phyloP scores from a whole-genome alignment of 768 basidiomycete genomes.

The Pholiota molesta region DNA sequence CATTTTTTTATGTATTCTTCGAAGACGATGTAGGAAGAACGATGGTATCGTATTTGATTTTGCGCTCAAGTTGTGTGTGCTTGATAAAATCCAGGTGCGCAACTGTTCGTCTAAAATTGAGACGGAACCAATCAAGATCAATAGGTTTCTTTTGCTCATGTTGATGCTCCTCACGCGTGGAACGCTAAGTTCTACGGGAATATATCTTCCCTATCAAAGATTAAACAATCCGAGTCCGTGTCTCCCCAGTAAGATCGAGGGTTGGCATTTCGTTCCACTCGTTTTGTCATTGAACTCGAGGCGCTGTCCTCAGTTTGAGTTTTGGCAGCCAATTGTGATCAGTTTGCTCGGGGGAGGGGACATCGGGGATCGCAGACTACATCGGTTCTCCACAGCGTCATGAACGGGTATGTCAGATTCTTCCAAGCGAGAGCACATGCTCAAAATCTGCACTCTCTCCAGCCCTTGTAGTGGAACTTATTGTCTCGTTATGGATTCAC shows the following conservation, averaged over 20 bases:
- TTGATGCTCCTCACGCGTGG: conserved; percentile 16
- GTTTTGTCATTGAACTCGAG: conserved; percentile 17
- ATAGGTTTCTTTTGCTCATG: neutral
- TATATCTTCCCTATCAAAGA: conserved; percentile 13
- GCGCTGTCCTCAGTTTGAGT: conserved; percentile 18
- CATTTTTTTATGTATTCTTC: neutral
- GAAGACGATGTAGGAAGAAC: neutral
- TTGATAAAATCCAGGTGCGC: neutral
- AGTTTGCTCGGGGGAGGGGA: neutral
- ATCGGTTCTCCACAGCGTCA: neutral
- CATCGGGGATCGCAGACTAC: neutral
- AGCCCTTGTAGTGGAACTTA: neutral
- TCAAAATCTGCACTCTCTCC: neutral
- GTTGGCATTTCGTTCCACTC: conserved; percentile 3
- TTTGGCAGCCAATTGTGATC: conserved; percentile 16
- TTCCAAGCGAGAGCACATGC: conserved; percentile 1
- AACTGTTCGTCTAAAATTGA: neutral
- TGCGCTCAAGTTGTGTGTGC: neutral
- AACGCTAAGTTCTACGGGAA: conserved; percentile 11
- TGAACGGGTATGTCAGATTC: neutral
- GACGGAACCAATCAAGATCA: neutral
- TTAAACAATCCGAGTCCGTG: conserved; percentile 8
- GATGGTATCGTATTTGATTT: neutral
- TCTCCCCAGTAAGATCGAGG: conserved; percentile 6
- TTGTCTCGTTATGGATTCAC: conserved; percentile 1